Conservation (phyloP, 257 asterid genomes). For the Mitragyna speciosa region DNA sequence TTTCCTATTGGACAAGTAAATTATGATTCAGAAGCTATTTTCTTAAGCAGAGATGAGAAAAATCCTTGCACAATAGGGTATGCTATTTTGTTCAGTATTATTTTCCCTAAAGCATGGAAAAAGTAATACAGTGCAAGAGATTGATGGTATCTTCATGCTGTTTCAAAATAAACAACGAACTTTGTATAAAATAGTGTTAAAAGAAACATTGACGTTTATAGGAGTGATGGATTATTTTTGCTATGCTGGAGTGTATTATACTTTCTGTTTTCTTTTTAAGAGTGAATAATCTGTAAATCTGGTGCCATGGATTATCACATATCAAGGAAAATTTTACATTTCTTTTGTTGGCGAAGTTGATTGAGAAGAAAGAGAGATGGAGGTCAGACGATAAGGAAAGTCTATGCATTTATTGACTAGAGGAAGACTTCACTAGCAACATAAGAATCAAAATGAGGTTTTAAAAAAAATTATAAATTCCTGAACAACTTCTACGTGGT, state of each 20-base stretch:
- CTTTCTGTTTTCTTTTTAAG: background rate
- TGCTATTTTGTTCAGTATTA: constrained; percentile 2
- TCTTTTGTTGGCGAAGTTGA: background rate
- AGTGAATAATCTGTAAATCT: background rate
- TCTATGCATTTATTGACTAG: background rate
- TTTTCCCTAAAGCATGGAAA: background rate
- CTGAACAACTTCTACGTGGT: background rate
- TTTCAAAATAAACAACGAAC: background rate
- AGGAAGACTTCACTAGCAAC: background rate
- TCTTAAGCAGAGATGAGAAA: constrained; percentile 68
- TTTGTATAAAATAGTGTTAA: background rate
- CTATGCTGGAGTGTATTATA: background rate
- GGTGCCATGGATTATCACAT: background rate
- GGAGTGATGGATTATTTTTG: background rate
- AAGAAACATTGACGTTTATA: background rate
- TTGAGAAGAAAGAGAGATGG: background rate
- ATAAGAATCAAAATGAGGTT: too few relatives aligned
- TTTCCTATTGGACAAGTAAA: constrained; percentile 55
- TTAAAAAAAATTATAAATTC: too few relatives aligned
- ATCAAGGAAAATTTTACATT: background rate
- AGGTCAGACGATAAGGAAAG: background rate
- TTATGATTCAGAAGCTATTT: constrained; percentile 59
- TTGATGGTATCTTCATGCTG: background rate
- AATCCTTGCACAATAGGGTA: constrained; percentile 74
- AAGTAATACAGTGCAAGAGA: background rate